These are phyloP conservation scores for Moniliophthora roreri DNA, from an alignment of 1,284 basidiomycete genomes.

Conservation along the genomic window DNA sequence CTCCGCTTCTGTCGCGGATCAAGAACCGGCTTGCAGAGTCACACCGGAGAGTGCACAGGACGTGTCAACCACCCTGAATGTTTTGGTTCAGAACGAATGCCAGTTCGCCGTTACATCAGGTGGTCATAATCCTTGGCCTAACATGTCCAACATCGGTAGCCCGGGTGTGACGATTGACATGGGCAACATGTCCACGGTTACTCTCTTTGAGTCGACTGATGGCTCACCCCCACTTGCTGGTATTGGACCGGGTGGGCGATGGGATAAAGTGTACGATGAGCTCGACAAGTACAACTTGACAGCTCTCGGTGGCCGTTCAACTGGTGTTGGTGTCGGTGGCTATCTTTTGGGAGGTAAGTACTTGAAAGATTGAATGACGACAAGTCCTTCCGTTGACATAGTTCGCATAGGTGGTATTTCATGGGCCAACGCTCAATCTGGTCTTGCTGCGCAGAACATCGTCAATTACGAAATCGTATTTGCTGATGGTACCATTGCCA, in stretches of 20 bases:
- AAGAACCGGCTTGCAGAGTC: slow-evolving; percentile 4
- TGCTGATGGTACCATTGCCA: slow-evolving; percentile 17
- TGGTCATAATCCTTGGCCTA: slow-evolving; percentile 12
- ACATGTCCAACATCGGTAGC: slow-evolving; percentile 5
- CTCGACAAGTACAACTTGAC: slow-evolving; percentile 25
- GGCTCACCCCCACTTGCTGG: slow-evolving; percentile 17
- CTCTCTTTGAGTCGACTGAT: slow-evolving; percentile 18
- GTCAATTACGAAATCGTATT: slow-evolving; percentile 21
- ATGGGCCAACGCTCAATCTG: slow-evolving; percentile 14
- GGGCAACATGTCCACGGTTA: slow-evolving; percentile 26
- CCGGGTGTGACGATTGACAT: background rate
- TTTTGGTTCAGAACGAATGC: background rate
- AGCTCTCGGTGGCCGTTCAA: slow-evolving; percentile 33
- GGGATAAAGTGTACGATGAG: slow-evolving; percentile 34
- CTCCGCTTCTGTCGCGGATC: background rate
- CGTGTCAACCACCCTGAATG: slow-evolving; percentile 7
- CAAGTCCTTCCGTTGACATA: too few species aligned
- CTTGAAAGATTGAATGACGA: too few species aligned
- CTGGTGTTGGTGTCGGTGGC: slow-evolving; percentile 33
- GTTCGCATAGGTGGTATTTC: slow-evolving; percentile 19
- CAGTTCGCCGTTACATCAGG: slow-evolving; percentile 9
- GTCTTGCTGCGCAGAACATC: slow-evolving; percentile 19
- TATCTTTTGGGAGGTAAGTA: slow-evolving; percentile 30
- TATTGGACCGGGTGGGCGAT: slow-evolving; percentile 32
- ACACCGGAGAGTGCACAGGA: slow-evolving; percentile 1